phyloP scores from a whole-genome alignment of 257 asterid species.

The Rhazya stricta region DNA sequence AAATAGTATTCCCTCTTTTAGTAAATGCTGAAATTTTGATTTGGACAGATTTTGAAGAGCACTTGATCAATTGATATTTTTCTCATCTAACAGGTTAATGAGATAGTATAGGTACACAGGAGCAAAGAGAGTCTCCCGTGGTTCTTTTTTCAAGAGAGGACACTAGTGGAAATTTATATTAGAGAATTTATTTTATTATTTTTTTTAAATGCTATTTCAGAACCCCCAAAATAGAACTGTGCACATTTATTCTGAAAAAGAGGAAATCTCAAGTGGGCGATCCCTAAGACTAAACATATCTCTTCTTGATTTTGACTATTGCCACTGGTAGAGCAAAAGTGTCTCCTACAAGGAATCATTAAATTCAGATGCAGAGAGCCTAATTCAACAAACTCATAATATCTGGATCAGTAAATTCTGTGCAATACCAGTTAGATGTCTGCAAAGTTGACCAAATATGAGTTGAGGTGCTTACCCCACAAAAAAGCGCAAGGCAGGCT shows the following conservation, averaged over 20 bases:
- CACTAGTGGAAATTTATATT: no score
- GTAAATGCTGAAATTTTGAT: background rate
- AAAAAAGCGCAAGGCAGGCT: conserved; percentile 98
- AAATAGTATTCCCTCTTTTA: background rate
- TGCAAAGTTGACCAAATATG: background rate
- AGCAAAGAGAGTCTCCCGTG: background rate
- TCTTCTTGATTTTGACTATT: background rate
- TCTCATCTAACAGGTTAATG: no score
- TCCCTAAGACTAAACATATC: background rate
- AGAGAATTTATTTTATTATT: no score
- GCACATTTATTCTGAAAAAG: background rate
- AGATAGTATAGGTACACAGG: background rate
- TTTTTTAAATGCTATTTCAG: no score
- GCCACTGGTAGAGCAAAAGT: background rate
- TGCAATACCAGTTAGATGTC: background rate
- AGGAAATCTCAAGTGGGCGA: background rate
- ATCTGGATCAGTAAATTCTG: background rate
- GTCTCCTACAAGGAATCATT: background rate
- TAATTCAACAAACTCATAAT: background rate
- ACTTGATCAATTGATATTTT: background rate
- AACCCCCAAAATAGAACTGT: background rate
- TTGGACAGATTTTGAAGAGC: background rate
- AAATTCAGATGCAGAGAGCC: background rate
- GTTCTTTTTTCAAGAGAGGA: background rate
- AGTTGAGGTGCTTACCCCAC: conserved; percentile 66